A percentile compares a stretch with the other conserved stretches of the same genome.
phyloP scores from a whole-genome alignment of 208 protist genomes.

The Leishmania arabica region DNA sequence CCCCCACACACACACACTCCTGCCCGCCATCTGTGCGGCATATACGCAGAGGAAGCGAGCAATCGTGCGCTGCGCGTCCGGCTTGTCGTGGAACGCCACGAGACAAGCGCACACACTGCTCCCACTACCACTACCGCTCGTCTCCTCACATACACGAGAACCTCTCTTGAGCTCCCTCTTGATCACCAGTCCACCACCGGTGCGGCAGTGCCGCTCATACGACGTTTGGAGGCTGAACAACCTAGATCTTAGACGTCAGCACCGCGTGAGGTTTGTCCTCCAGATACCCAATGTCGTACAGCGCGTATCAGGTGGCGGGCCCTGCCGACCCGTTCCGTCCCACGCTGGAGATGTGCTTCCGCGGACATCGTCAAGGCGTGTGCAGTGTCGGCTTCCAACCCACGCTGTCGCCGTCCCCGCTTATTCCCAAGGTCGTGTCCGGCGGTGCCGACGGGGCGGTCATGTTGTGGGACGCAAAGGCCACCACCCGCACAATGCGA shows the following conservation, averaged over 20 bases:
- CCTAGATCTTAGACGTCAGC: not conserved
- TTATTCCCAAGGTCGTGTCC: slow-evolving; percentile 60
- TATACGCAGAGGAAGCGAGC: not conserved
- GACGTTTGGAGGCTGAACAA: not conserved
- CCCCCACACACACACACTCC: not conserved
- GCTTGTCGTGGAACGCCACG: not conserved
- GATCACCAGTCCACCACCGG: not conserved
- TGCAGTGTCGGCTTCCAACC: slow-evolving; percentile 58
- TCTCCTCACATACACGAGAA: not conserved
- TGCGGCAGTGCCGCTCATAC: not conserved
- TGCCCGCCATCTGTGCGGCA: not conserved
- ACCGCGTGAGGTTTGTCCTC: not conserved
- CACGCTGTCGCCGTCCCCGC: not conserved
- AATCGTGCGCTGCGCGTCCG: not conserved
- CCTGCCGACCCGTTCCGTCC: slow-evolving; percentile 16
- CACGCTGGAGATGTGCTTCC: slow-evolving; percentile 74
- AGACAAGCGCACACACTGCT: not conserved
- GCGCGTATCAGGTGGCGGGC: slow-evolving; percentile 3
- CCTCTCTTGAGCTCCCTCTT: not conserved
- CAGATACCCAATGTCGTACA: slow-evolving; percentile 9
- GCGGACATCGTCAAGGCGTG: slow-evolving; percentile 71
- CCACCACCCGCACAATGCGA: slow-evolving; percentile 75
- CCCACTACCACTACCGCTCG: not conserved
- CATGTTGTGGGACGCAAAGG: slow-evolving; percentile 84
- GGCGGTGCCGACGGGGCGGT: slow-evolving; percentile 75